These are phyloP conservation scores for Amanita jacksonii DNA, from an alignment of 768 basidiomycete genomes.

Conservation along the genomic window DNA sequence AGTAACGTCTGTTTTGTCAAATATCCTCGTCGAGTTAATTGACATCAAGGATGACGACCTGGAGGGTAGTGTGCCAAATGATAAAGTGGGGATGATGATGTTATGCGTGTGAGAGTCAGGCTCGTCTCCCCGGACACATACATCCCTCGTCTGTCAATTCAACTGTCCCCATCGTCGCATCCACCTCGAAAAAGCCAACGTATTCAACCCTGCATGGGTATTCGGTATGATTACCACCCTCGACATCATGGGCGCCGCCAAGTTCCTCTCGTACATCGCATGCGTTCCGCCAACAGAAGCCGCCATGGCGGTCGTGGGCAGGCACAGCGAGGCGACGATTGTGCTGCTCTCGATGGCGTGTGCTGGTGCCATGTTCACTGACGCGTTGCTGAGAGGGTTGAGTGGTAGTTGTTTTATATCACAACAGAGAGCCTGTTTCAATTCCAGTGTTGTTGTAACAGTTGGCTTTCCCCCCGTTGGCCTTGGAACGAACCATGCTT, in stretches of 20 bases:
- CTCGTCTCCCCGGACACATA: constrained; percentile 77
- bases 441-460: constrained; percentile 20
- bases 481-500: constrained; percentile 43
- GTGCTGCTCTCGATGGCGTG: constrained; percentile 96
- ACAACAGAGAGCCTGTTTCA: constrained; percentile 29
- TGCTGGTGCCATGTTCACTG: constrained; percentile 87
- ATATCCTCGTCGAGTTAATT: constrained; percentile 27
- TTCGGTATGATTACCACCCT: constrained; percentile 99
- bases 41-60: constrained; percentile 34
- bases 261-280: constrained; percentile 72
- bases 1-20: constrained; percentile 30
- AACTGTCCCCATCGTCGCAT: constrained; percentile 95
- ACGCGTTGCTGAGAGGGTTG: constrained; percentile 72
- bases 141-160: constrained; percentile 97
- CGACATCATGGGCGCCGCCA: constrained; percentile 92
- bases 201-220: constrained; percentile 79
- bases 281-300: constrained; percentile 58
- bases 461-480: constrained; percentile 10
- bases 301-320: constrained; percentile 81
- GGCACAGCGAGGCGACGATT: constrained; percentile 96
- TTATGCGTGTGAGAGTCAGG: constrained; percentile 36
- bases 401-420: constrained; percentile 43
- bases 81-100: constrained; percentile 37
- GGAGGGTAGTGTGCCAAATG: constrained; percentile 37
- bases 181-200: constrained; percentile 87